A percentile compares a stretch with the other conserved stretches of the same genome.
These are phyloP conservation scores for Dillenia suffruticosa DNA, from an alignment of 164 flowering plant species.

Conservation along the genomic window DNA sequence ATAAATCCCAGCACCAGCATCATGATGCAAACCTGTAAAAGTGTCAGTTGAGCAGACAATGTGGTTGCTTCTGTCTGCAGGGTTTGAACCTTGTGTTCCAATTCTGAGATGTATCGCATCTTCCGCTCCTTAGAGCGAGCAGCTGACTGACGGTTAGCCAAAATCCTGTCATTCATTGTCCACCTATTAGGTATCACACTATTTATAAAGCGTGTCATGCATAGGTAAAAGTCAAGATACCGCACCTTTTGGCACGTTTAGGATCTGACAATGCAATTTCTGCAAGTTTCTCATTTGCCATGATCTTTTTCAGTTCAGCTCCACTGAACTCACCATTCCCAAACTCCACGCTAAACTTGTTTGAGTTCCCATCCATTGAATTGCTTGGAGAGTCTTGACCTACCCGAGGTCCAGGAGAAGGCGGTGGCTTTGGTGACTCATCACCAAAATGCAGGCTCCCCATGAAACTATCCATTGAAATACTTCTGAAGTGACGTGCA, in stretches of 20 bases:
- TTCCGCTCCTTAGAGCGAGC: constrained; percentile 98
- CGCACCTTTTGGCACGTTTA: constrained; percentile 67
- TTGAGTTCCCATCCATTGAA: constrained; percentile 57
- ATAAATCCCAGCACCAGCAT: not conserved
- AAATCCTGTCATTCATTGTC: constrained; percentile 46
- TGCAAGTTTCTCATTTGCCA: constrained; percentile 57
- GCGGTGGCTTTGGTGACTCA: constrained; percentile 54
- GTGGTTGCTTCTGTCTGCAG: constrained; percentile 97
- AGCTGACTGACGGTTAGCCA: constrained; percentile 98
- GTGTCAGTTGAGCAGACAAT: constrained; percentile 88
- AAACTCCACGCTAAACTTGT: constrained; percentile 59
- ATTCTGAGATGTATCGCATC: constrained; percentile 88
- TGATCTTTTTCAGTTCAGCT: constrained; percentile 63
- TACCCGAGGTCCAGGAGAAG: constrained; percentile 39
- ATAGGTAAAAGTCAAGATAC: not conserved
- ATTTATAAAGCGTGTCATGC: too few species aligned
- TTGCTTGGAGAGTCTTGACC: constrained; percentile 61
- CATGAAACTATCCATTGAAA: constrained; percentile 64
- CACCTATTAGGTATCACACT: not conserved
- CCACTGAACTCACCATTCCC: constrained; percentile 72
- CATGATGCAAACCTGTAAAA: constrained; percentile 61
- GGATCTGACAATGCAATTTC: constrained; percentile 66
- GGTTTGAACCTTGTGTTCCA: constrained; percentile 97
- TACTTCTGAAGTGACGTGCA: constrained; percentile 45
- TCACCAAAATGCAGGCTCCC: constrained; percentile 46